These are phyloP conservation scores for Pythium aristosporum DNA, from an alignment of 352 stramenopile genomes.

Conservation along the genomic window DNA sequence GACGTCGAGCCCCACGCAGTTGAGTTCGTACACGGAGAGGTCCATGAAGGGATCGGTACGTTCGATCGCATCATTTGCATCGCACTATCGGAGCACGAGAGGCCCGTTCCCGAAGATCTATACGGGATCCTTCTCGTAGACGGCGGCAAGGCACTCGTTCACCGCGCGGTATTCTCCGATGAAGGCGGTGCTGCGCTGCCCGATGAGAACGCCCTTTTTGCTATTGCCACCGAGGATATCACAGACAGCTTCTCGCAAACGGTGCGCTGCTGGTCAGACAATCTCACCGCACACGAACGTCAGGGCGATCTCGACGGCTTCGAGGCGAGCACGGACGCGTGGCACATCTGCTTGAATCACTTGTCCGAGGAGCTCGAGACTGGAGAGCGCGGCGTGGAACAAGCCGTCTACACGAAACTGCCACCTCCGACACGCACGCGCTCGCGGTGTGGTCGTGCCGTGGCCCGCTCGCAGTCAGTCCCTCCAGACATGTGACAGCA, in stretches of 20 bases:
- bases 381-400: background rate
- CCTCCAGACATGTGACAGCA: background rate
- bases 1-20: slow-evolving; percentile 26
- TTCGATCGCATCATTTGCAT: slow-evolving; percentile 84
- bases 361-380: background rate
- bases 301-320: background rate
- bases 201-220: background rate
- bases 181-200: background rate
- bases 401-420: slow-evolving; percentile 3
- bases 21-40: slow-evolving; percentile 54
- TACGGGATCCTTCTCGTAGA: slow-evolving; percentile 59
- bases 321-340: background rate
- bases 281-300: background rate
- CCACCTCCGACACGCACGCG: background rate
- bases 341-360: background rate
- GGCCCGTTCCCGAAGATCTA: slow-evolving; percentile 55
- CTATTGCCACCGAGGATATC: background rate
- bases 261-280: background rate
- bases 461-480: background rate
- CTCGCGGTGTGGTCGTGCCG: background rate
- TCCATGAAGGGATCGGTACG: slow-evolving; percentile 75
- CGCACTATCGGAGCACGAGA: slow-evolving; percentile 81
- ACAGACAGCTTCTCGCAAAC: background rate
- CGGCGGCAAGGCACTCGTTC: slow-evolving; percentile 60
- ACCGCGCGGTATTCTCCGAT: slow-evolving; percentile 23